Evolutionary conservation across 768 basidiomycete genomes (phyloP).

Genomic region (Termitomyces sp.): DNA sequence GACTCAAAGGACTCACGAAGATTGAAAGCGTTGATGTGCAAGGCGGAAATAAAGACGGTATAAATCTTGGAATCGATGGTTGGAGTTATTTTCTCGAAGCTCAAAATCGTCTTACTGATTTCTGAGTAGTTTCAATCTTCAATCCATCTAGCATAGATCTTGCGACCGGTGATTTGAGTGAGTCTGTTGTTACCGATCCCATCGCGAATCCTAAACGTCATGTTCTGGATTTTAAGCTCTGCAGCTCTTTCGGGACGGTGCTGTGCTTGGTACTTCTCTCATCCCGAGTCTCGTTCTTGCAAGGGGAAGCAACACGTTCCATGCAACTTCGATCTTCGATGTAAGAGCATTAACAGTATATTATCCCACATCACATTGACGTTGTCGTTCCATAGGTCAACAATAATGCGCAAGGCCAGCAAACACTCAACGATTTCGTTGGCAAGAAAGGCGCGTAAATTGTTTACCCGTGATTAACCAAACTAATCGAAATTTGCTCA

Average conservation of each 20-base stretch:
- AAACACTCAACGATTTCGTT: conserved; percentile 67
- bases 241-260: conserved; percentile 47
- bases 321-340: conserved; percentile 44
- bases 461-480: background rate
- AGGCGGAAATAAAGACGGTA: conserved; percentile 55
- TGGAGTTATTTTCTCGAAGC: conserved; percentile 5
- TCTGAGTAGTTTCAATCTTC: conserved; percentile 43
- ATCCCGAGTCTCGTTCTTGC: conserved; percentile 55
- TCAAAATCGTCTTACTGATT: background rate
- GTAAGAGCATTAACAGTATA: conserved; percentile 24
- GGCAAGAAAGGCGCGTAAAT: conserved; percentile 41
- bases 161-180: conserved; percentile 57
- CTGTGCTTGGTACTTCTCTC: conserved; percentile 51
- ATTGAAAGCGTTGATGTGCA: conserved; percentile 61
- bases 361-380: background rate
- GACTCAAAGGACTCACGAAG: conserved; percentile 48
- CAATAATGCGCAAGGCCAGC: conserved; percentile 47
- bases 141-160: conserved; percentile 70
- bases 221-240: conserved; percentile 32
- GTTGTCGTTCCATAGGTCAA: conserved; percentile 42
- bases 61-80: conserved; percentile 59
- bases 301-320: conserved; percentile 56
- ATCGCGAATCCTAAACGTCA: background rate
- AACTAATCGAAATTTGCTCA: background rate
- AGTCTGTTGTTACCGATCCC: conserved; percentile 12